Evolutionary conservation across 129 eudicot genomes (phyloP), one percentile per base, ranked within the genome.

Genomic region (Apium graveolens): DNA sequence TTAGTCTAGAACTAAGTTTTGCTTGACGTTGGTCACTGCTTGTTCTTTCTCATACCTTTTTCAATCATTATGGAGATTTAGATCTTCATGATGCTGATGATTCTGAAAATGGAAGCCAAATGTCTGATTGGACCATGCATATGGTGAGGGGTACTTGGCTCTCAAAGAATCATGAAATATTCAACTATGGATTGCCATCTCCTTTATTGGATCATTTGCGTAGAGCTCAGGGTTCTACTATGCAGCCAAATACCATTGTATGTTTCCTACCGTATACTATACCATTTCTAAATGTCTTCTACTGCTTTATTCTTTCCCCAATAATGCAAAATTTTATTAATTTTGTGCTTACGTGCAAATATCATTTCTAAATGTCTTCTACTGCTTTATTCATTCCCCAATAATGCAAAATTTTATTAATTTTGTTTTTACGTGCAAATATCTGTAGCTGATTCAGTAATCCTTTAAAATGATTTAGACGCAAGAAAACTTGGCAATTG

Each of bases 141-240:
- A 90, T 91, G 98, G 89, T 91, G 34, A 90, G 97, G 74, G 97
- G 94, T 48, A 95, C 98, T 45, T 95, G 97, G 96, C 79, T 91
- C 77, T 86, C 98, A 26, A 83, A 86, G 79, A 86, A 90, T 78
- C 90, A 87, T 39, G 91, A 79, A 53, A 85, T 90, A 66, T 88
- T 87, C 76, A 83, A 91, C 79, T 95, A 95, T 74, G 96, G 98
- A 39, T 81, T 95, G 78, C 98, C 98, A 72, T 20, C 81, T 78
- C 90, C 92, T 70, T 81, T 95, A 85, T 75, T 95, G 71, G 80
- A 87, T 48, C 74, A 83, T 79, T 89, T 91, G 42, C 90, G 97
- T 46, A 72, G 78, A 78, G 87, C 93, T 75, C 86, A 79, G 75
- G 79, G 27, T 78, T 69, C 78, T 32, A 29, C 45, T 14, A 57